Conservation (phyloP, 2,329 filamentous ascomycete species). For the Talaromyces sp. region DNA sequence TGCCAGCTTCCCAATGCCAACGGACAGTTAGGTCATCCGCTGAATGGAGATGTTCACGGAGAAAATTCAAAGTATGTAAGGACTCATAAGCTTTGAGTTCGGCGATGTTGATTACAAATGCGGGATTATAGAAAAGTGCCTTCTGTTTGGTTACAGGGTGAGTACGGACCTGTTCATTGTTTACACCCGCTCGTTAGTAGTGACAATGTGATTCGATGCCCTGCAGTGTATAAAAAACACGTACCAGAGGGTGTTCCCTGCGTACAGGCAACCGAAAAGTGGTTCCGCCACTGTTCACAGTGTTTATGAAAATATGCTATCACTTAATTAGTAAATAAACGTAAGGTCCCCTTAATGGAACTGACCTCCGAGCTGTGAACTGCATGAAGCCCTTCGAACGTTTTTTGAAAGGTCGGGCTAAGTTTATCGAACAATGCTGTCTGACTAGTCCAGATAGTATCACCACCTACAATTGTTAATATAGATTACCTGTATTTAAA, state of each 20-base stretch:
- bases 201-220: background rate
- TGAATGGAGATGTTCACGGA: background rate
- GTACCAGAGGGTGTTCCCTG: constrained; percentile 6
- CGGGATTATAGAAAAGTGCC: constrained; percentile 1
- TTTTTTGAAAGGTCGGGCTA: constrained; percentile 2
- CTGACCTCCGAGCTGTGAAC: constrained; percentile 6
- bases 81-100: constrained; percentile 3
- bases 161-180: background rate
- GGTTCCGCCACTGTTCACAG: constrained; percentile 2
- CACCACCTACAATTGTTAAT: background rate
- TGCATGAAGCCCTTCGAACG: constrained; percentile 5
- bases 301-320: constrained; percentile 4
- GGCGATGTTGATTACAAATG: constrained; percentile 2
- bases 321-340: background rate
- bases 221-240: too few relatives aligned
- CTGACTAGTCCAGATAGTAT: constrained; percentile 4
- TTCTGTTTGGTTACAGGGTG: constrained; percentile 4
- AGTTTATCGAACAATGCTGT: constrained; percentile 3
- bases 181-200: background rate
- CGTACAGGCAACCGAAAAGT: constrained; percentile 4
- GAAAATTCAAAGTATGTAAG: background rate
- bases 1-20: constrained; percentile 7
- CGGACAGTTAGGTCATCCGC: constrained; percentile 3
- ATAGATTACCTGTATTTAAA: background rate
- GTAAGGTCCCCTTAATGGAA: background rate